These are phyloP conservation scores for Leptodermis oblonga DNA, from an alignment of 257 asterid species.

Conservation along the genomic window DNA sequence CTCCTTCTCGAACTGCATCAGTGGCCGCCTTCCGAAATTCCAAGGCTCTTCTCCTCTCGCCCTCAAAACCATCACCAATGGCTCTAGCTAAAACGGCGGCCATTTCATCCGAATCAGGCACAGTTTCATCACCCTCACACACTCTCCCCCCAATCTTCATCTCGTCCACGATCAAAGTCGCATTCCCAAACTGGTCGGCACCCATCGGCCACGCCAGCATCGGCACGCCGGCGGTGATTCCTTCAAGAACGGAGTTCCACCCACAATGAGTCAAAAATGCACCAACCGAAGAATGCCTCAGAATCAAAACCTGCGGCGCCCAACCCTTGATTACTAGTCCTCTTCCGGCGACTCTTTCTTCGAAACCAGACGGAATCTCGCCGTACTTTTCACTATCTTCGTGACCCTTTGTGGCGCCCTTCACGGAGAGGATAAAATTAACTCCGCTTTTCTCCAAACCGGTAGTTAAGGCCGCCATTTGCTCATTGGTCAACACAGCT, in stretches of 20 bases:
- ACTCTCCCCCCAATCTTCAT: constrained; percentile 47
- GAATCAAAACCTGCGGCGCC: constrained; percentile 67
- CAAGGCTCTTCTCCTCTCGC: constrained; percentile 19
- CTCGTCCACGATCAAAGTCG: constrained; percentile 57
- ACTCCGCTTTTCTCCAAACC: constrained; percentile 60
- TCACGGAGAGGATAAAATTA: constrained; percentile 42
- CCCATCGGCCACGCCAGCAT: constrained; percentile 86
- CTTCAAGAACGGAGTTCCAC: constrained; percentile 66
- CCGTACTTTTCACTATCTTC: constrained; percentile 30
- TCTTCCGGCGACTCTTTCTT: constrained; percentile 52
- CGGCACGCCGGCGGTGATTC: constrained; percentile 50
- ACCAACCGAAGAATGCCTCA: constrained; percentile 41
- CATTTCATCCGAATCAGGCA: constrained; percentile 36
- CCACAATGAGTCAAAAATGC: constrained; percentile 67
- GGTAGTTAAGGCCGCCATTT: constrained; percentile 41
- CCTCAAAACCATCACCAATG: constrained; percentile 22
- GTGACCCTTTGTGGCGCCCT: constrained; percentile 56
- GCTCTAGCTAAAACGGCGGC: constrained; percentile 28
- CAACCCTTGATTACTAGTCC: constrained; percentile 67
- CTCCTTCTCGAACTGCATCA: constrained; percentile 45
- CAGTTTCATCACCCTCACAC: constrained; percentile 53
- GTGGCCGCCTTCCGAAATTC: constrained; percentile 32
- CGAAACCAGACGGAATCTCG: constrained; percentile 53
- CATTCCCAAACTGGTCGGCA: constrained; percentile 61
- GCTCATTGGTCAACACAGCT: constrained; percentile 53